Evolutionary conservation across 2,329 filamentous ascomycete genomes (phyloP).

Genomic region (Phyllosticta capitalensis): DNA sequence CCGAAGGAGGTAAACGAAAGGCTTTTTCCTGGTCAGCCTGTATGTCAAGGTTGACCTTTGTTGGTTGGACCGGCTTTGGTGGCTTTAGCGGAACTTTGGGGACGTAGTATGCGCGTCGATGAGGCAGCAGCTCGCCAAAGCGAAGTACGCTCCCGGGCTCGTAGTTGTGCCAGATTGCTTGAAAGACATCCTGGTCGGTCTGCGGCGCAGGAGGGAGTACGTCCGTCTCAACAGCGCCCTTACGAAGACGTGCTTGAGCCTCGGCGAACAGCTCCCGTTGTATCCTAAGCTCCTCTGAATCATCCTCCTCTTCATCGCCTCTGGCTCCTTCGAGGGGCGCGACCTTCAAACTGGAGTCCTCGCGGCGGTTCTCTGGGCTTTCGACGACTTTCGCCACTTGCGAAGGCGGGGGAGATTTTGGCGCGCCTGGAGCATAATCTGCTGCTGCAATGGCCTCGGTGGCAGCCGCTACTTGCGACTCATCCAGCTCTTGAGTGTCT

Average conservation of each 20-base stretch:
- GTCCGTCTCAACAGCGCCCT: slow-evolving; percentile 25
- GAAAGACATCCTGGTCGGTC: slow-evolving; percentile 64
- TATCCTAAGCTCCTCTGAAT: slow-evolving; percentile 23
- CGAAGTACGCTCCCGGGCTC: slow-evolving; percentile 63
- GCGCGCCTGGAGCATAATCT: not conserved
- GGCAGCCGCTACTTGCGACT: not conserved
- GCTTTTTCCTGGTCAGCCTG: slow-evolving; percentile 76
- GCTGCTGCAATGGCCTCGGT: not conserved
- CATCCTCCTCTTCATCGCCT: slow-evolving; percentile 22
- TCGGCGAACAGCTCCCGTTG: slow-evolving; percentile 25
- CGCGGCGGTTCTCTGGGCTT: slow-evolving; percentile 7
- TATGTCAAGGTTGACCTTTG: slow-evolving; percentile 80
- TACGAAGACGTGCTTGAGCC: slow-evolving; percentile 29
- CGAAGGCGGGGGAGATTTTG: not conserved
- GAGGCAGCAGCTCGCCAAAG: slow-evolving; percentile 75
- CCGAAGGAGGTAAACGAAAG: slow-evolving; percentile 62
- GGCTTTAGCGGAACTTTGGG: slow-evolving; percentile 71
- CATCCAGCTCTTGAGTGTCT: not conserved
- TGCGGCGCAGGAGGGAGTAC: slow-evolving; percentile 61
- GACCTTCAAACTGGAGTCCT: not conserved
- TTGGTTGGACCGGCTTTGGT: slow-evolving; percentile 72
- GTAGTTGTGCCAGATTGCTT: slow-evolving; percentile 73
- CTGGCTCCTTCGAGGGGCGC: not conserved
- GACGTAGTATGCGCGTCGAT: slow-evolving; percentile 67
- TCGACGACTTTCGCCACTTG: not conserved